Conservation (phyloP, 768 basidiomycete species). For the Tulasnella sp. region DNA sequence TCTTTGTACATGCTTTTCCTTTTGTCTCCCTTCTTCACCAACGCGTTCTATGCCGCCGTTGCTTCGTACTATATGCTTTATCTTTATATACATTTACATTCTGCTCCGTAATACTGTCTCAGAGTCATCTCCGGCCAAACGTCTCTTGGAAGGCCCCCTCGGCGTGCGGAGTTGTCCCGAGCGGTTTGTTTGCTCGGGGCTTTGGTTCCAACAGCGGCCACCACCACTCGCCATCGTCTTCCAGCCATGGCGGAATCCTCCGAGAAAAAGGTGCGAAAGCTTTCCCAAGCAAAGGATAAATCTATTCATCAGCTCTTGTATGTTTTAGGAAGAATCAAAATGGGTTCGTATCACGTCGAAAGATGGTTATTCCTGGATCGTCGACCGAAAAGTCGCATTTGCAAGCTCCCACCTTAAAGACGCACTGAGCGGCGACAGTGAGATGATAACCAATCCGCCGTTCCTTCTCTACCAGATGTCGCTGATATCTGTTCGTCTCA, state of each 20-base stretch:
- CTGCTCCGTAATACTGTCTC: neutral
- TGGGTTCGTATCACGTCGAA: slow-evolving; percentile 79
- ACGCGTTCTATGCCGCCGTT: neutral
- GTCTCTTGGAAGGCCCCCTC: neutral
- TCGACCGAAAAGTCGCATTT: slow-evolving; percentile 72
- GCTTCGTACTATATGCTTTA: slow-evolving; percentile 11
- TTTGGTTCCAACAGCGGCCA: neutral
- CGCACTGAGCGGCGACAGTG: slow-evolving; percentile 30
- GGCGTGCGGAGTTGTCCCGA: neutral
- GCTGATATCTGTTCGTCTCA: neutral
- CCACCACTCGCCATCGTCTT: slow-evolving; percentile 4
- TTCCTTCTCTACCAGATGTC: neutral
- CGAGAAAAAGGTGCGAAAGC: neutral
- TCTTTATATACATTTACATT: slow-evolving; percentile 21
- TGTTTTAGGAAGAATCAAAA: slow-evolving; percentile 42
- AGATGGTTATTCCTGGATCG: slow-evolving; percentile 81
- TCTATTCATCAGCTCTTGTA: neutral
- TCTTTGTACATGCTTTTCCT: neutral
- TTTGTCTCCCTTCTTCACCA: neutral
- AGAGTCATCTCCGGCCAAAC: too few relatives aligned
- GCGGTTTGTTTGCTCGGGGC: neutral
- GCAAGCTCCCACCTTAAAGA: slow-evolving; percentile 54
- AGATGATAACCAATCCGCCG: neutral
- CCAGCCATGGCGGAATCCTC: slow-evolving; percentile 1
- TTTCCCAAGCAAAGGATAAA: neutral